These are phyloP conservation scores for Leccinum fibrillosum DNA, from an alignment of 768 basidiomycete species.

Conservation along the genomic window DNA sequence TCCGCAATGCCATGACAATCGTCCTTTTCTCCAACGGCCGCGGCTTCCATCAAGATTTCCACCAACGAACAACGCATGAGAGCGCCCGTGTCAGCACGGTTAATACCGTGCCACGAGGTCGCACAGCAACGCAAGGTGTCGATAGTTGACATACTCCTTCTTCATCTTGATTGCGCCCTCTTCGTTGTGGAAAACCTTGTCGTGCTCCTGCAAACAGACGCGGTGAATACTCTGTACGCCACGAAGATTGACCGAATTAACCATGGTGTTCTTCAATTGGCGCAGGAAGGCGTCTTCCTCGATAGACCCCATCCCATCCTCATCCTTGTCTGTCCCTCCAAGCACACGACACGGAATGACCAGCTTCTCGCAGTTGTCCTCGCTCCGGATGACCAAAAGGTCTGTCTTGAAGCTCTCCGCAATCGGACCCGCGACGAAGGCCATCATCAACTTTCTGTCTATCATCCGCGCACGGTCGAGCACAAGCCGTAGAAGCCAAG, in stretches of 20 bases:
- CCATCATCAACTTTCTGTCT: constrained; percentile 94
- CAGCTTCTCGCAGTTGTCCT: constrained; percentile 97
- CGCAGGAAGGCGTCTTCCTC: constrained; percentile 97
- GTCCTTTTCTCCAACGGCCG: constrained; percentile 96
- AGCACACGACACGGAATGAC: constrained; percentile 94
- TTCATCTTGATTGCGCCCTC: constrained; percentile 65
- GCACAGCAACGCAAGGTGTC: constrained; percentile 93
- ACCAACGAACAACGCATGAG: constrained; percentile 98
- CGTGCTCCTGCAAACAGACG: constrained; percentile 90
- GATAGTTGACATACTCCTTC: constrained; percentile 95
- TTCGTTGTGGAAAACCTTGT: constrained; percentile 63
- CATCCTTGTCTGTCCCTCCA: constrained; percentile 83
- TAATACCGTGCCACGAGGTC: constrained; percentile 99
- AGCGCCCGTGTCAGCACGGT: constrained; percentile 97
- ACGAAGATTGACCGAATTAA: constrained; percentile 91
- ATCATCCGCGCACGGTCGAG: constrained; percentile 97
- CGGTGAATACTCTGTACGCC: constrained; percentile 89
- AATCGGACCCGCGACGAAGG: constrained; percentile 89
- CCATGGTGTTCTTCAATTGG: constrained; percentile 93
- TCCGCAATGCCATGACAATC: constrained; percentile 99
- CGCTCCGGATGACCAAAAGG: constrained; percentile 97
- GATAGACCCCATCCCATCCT: constrained; percentile 66
- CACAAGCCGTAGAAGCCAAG: constrained; percentile 97
- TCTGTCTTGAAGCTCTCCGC: constrained; percentile 94
- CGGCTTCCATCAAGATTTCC: constrained; percentile 98